Evolutionary conservation across 2,329 filamentous ascomycete species (phyloP).

Genomic region (Penicillium sp.): DNA sequence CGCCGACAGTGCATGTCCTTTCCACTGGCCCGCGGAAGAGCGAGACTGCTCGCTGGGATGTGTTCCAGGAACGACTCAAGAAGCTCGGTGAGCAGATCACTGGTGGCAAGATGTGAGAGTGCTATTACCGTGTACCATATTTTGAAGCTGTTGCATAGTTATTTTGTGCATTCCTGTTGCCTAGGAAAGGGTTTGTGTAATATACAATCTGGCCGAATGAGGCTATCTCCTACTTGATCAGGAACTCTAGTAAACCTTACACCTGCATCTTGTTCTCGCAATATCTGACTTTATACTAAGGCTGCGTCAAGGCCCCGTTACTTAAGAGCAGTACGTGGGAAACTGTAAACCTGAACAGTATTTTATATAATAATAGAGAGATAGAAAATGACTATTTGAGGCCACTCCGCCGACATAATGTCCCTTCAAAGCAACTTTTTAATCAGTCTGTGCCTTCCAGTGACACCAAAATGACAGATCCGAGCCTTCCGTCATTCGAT

Average conservation of each 20-base stretch:
- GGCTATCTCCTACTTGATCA: not conserved
- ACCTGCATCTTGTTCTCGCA: not conserved
- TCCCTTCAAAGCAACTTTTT: not conserved
- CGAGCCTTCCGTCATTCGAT: conserved; percentile 12
- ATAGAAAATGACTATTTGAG: too few relatives aligned
- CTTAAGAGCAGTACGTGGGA: too few relatives aligned
- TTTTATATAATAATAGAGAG: too few relatives aligned
- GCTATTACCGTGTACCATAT: conserved; percentile 24
- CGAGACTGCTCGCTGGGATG: conserved; percentile 34
- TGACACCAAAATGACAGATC: not conserved
- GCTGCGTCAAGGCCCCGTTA: too few relatives aligned
- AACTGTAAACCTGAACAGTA: too few relatives aligned
- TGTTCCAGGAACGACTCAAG: conserved; percentile 55
- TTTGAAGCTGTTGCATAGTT: conserved; percentile 17
- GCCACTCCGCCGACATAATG: conserved; percentile 19
- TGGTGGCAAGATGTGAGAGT: conserved; percentile 55
- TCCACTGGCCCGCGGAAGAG: conserved; percentile 29
- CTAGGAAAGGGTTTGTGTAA: not conserved
- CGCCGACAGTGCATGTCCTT: conserved; percentile 38
- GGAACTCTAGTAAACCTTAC: not conserved
- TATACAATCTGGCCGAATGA: not conserved
- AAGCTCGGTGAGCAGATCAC: conserved; percentile 63
- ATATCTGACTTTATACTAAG: not conserved
- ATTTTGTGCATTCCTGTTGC: conserved; percentile 7
- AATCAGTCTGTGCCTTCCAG: not conserved